These are phyloP conservation scores for Diaporthe caulivora DNA, from an alignment of 2,329 filamentous ascomycete genomes.

Conservation along the genomic window DNA sequence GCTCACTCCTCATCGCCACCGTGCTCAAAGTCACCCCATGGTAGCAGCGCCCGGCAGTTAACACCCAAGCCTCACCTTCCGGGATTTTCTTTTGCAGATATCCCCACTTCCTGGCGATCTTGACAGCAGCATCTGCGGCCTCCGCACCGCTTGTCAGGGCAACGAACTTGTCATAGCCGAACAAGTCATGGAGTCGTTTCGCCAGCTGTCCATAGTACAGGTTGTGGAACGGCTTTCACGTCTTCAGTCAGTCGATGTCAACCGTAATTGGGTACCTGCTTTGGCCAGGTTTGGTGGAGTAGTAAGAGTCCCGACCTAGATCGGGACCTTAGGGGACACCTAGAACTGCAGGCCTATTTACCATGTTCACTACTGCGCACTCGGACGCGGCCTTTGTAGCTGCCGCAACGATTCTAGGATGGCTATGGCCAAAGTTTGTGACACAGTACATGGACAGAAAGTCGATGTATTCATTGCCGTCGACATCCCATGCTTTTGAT, in stretches of 20 bases:
- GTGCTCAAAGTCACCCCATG: constrained; percentile 25
- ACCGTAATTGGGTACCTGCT: background rate
- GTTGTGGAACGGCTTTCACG: constrained; percentile 4
- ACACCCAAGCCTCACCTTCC: constrained; percentile 8
- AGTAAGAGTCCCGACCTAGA: no score
- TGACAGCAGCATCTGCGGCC: constrained; percentile 27
- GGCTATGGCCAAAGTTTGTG: constrained; percentile 38
- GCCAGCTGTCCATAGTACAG: constrained; percentile 18
- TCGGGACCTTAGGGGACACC: no score
- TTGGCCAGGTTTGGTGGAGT: background rate
- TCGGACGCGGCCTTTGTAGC: constrained; percentile 19
- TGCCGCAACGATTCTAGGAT: constrained; percentile 36
- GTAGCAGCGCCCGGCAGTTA: constrained; percentile 14
- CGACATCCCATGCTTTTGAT: constrained; percentile 35
- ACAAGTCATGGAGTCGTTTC: constrained; percentile 16
- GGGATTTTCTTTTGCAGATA: constrained; percentile 19
- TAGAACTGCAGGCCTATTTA: background rate
- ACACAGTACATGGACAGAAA: constrained; percentile 35
- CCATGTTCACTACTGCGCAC: constrained; percentile 27
- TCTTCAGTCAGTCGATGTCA: background rate
- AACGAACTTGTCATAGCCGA: constrained; percentile 26
- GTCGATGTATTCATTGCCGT: constrained; percentile 36
- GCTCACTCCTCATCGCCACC: constrained; percentile 13
- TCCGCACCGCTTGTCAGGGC: constrained; percentile 22
- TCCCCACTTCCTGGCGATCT: constrained; percentile 22